Evolutionary conservation across 768 basidiomycete genomes (phyloP), one percentile per base, ranked within the genome.

Genomic region (Boletellus ananiceps): DNA sequence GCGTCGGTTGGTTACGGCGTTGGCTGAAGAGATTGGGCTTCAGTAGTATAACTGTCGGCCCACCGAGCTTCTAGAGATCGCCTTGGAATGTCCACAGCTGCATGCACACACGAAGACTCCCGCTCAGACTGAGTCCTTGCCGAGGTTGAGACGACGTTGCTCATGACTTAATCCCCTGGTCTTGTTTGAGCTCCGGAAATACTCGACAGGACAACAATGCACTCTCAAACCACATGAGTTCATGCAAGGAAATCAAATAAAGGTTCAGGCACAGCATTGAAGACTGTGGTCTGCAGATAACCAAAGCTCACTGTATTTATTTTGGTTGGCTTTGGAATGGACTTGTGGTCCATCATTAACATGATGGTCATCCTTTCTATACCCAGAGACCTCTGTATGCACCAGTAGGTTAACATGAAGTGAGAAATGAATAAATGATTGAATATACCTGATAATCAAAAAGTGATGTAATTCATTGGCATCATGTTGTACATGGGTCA

Each of bases 351-450:
- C n/a, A n/a, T n/a, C n/a, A n/a, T n/a, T n/a, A n/a, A n/a, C n/a
- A n/a, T n/a, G n/a, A n/a, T n/a, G n/a, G n/a, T 78, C 59, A 4
- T 67, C 62, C 0, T 60, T 52, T 12, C 60, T 19, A 51, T 80
- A 80, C 0, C 57, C 60, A 54, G 73, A 78, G 8, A 19, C 40
- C 6, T 71, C 74, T 75, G 33, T 4, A n/a, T 3, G 12, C 4
- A 18, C 7, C 12, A 7, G n/a, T n/a, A 39, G 54, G 39, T 8
- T 27, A 37, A 15, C n/a, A 32, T n/a, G 15, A 19, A 12, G 29
- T 7, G 25, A 34, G 18, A 25, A 31, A 39, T 19, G 19, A 12
- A 16, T 19, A 16, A 12, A 15, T 21, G 2, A 6, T 46, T 12
- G 38, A n/a, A 16, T 7, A 21, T 50, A 67, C 64, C 63, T 38